Evolutionary conservation across 768 basidiomycete genomes (phyloP).

Genomic region (Sarcodon aspratus): DNA sequence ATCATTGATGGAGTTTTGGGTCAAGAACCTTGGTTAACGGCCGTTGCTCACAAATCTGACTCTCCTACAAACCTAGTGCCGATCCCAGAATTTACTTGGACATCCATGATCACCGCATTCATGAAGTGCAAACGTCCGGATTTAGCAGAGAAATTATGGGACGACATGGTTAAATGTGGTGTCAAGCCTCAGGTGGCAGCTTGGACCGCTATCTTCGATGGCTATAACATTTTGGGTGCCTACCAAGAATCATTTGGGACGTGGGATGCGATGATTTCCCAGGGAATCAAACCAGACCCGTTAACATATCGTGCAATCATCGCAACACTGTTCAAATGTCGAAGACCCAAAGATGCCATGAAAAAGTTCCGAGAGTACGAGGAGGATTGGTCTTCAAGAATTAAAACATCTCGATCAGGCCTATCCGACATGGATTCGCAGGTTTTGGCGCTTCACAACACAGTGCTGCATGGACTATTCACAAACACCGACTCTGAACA

Average conservation of each 20-base stretch:
- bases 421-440: not conserved
- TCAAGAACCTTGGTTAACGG: constrained; percentile 39
- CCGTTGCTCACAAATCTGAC: constrained; percentile 5
- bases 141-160: constrained; percentile 55
- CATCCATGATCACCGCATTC: constrained; percentile 54
- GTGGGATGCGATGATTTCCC: constrained; percentile 55
- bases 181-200: constrained; percentile 41
- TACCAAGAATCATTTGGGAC: constrained; percentile 40
- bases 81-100: constrained; percentile 51
- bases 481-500: constrained; percentile 13
- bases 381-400: constrained; percentile 13
- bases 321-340: constrained; percentile 41
- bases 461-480: constrained; percentile 62
- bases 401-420: not conserved
- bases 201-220: constrained; percentile 67
- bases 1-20: constrained; percentile 41
- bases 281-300: constrained; percentile 45
- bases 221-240: constrained; percentile 40
- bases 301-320: constrained; percentile 64
- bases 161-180: constrained; percentile 41
- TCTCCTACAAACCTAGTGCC: constrained; percentile 27
- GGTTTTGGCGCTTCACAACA: constrained; percentile 50
- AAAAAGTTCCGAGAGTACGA: constrained; percentile 40
- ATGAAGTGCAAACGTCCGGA: constrained; percentile 42
- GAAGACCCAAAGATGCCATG: constrained; percentile 39